These are phyloP conservation scores for Microdochium trichocladiopsis DNA, from an alignment of 2,329 filamentous ascomycete genomes.

Conservation along the genomic window DNA sequence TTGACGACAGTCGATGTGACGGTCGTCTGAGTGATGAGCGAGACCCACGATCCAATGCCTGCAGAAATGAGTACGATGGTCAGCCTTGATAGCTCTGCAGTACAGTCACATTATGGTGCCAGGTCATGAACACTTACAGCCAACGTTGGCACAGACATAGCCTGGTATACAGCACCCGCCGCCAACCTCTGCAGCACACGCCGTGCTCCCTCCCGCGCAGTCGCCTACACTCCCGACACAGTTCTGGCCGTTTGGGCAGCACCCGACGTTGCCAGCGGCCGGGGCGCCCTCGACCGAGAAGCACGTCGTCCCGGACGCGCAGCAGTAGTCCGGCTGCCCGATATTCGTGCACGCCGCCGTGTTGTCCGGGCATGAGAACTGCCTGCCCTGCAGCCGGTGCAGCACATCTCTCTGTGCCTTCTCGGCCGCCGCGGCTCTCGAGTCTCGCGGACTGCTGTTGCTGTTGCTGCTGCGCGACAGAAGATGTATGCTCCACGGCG, in stretches of 20 bases:
- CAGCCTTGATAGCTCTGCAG: not conserved
- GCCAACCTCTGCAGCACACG: constrained; percentile 57
- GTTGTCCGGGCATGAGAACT: constrained; percentile 58
- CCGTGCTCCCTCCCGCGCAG: constrained; percentile 56
- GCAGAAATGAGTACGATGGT: not conserved
- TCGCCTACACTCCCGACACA: constrained; percentile 57
- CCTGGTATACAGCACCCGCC: constrained; percentile 73
- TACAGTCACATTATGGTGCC: not conserved
- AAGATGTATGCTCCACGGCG: constrained; percentile 22
- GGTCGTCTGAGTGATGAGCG: constrained; percentile 28
- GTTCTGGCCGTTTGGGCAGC: constrained; percentile 58
- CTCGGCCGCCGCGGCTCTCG: not conserved
- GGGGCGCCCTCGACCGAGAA: constrained; percentile 55
- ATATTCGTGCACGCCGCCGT: constrained; percentile 60
- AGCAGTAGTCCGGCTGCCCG: constrained; percentile 66
- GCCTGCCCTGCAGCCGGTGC: constrained; percentile 44
- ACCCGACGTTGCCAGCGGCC: constrained; percentile 60
- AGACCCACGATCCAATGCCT: constrained; percentile 26
- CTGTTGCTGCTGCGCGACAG: constrained; percentile 37
- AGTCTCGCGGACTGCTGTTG: not conserved
- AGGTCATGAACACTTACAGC: constrained; percentile 46
- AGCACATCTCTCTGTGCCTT: constrained; percentile 29
- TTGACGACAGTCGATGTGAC: constrained; percentile 28
- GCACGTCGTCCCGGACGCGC: constrained; percentile 58
- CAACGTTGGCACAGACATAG: constrained; percentile 61